Percentiles rank a stretch among this genome's conserved stretches.
phyloP scores from a whole-genome alignment of 306 rosid genomes.

The Acacia confusa region DNA sequence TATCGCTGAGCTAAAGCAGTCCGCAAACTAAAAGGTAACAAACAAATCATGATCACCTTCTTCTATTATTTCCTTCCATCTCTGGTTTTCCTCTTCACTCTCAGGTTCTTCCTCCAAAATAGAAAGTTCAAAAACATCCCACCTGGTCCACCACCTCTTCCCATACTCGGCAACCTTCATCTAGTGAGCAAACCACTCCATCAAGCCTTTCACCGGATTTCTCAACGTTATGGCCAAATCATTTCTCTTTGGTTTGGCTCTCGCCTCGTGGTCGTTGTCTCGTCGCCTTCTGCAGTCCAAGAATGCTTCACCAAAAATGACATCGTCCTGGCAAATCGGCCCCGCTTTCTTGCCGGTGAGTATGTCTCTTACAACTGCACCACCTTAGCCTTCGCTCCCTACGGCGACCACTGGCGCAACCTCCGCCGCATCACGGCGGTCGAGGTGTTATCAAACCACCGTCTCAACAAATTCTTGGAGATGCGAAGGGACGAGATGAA shows the following conservation, averaged over 20 bases:
- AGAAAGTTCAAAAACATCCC: conserved; percentile 43
- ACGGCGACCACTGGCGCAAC: conserved; percentile 75
- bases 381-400: conserved; percentile 28
- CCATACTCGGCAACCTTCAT: conserved; percentile 62
- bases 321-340: conserved; percentile 54
- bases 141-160: conserved; percentile 51
- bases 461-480: conserved; percentile 30
- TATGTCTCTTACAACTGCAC: conserved; percentile 50
- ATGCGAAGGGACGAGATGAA: conserved; percentile 47
- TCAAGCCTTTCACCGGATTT: conserved; percentile 31
- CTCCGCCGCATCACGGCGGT: conserved; percentile 55
- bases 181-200: conserved; percentile 43
- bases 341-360: conserved; percentile 33
- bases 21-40: too few species aligned
- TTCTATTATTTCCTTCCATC: neutral
- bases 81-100: neutral
- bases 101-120: conserved; percentile 22
- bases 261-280: conserved; percentile 42
- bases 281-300: conserved; percentile 37
- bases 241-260: conserved; percentile 37
- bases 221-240: conserved; percentile 44
- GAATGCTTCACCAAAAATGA: conserved; percentile 70
- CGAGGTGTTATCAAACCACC: conserved; percentile 49
- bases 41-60: neutral
- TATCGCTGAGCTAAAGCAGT: neutral